Evolutionary conservation across 1,284 basidiomycete genomes (phyloP), one percentile per base, ranked within the genome.

Genomic region (Cystobasidium pallidum): DNA sequence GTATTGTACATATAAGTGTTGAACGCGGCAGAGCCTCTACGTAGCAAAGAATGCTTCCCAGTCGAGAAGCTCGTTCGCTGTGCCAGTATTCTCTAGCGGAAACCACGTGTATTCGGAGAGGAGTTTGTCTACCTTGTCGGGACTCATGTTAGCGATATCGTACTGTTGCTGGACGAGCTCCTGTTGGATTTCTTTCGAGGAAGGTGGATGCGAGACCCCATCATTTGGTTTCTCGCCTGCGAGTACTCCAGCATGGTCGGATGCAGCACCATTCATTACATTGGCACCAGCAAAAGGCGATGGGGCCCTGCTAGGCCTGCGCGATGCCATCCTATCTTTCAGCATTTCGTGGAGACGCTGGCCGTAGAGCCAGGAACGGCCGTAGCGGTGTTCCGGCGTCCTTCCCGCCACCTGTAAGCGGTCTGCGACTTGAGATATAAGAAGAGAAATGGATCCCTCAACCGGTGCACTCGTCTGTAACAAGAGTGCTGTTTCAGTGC

Each of bases 341-440:
- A 66, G 51, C 30, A 66, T 66, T 49, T 57, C 28, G 15, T 47
- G 30, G 17, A 66, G 51, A 3, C 41, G 65, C 26, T 55, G 49
- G n/a, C 65, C 65, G 36, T 66, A 66, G 15, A 66, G 15, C n/a
- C 65, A 26, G 3, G 65, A 66, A 17, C 65, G 49, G 3, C 65
- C 65, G 24, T 55, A 66, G 8, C 65, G 32, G 30, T 66, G 65
- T 34, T 30, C n/a, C 19, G 65, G 65, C 17, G 26, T 43, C 8
- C 54, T 66, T 17, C 65, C 65, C 11, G 49, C 26, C 0, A 34
- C 21, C 21, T 57, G 28, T 34, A 66, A 41, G n/a, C 65, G 65
- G n/a, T 54, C 34, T 34, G 30, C 65, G 17, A 66, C 54, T 51
- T 66, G 65, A 32, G 51, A 66, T 21, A 66, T 43, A 10, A 66